Percentiles rank a stretch among this genome's conserved stretches.
These are phyloP conservation scores for Cymodocea nodosa DNA, from an alignment of 116 monocot genomes.

Conservation along the genomic window DNA sequence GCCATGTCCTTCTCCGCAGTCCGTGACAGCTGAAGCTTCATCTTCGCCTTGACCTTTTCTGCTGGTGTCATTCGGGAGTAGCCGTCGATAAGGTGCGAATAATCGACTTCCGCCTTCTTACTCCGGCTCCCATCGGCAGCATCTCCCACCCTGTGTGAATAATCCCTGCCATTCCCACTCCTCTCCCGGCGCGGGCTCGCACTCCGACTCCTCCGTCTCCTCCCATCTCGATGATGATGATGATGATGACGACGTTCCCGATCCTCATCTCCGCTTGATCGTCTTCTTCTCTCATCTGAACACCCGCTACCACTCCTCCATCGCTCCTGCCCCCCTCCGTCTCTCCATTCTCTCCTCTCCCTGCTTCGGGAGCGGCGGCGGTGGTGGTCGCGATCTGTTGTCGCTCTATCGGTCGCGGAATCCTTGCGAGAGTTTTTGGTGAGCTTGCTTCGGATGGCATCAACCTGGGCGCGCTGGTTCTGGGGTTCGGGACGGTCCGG, in stretches of 20 bases:
- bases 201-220: neutral
- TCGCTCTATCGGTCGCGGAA: neutral
- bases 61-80: constrained; percentile 78
- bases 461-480: constrained; percentile 17
- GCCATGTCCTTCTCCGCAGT: constrained; percentile 67
- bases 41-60: constrained; percentile 88
- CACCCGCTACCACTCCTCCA: neutral
- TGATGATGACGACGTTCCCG: neutral
- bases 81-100: constrained; percentile 53
- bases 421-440: constrained; percentile 2
- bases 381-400: neutral
- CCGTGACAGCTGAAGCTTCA: constrained; percentile 82
- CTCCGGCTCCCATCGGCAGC: neutral
- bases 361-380: constrained; percentile 8
- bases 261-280: neutral
- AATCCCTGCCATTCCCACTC: constrained; percentile 12
- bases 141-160: neutral
- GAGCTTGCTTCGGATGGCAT: constrained; percentile 49
- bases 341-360: constrained; percentile 8
- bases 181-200: constrained; percentile 1
- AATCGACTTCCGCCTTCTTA: constrained; percentile 27
- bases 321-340: neutral
- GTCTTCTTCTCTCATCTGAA: neutral
- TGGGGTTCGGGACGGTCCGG: neutral
- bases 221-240: neutral